phyloP scores from a whole-genome alignment of 106 monocot genomes.

The Allium cepa region DNA sequence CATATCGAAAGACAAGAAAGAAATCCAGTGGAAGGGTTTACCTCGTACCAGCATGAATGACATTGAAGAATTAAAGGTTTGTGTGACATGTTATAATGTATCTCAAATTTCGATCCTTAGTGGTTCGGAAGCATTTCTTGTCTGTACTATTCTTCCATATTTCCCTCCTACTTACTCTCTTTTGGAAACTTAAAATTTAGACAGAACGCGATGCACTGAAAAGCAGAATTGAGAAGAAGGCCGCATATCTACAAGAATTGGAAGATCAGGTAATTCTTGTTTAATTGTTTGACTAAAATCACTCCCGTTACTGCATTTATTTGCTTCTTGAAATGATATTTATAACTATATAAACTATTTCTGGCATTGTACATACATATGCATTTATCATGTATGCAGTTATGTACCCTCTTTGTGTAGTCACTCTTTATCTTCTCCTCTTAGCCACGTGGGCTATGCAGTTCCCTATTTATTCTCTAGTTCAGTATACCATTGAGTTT shows the following conservation, averaged over 20 bases:
- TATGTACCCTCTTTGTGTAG: no score
- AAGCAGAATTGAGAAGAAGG: conserved; percentile 66
- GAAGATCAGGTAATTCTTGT: conserved; percentile 67
- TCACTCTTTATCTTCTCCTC: no score
- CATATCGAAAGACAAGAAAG: conserved; percentile 92
- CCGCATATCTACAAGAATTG: conserved; percentile 71
- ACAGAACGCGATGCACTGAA: conserved; percentile 52
- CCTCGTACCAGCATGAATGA: conserved; percentile 81
- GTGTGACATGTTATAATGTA: not conserved
- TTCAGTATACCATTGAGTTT: no score
- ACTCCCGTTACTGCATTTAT: no score
- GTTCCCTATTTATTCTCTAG: no score
- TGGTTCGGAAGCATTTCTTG: no score
- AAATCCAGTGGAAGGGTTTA: conserved; percentile 97
- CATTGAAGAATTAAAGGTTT: conserved; percentile 86
- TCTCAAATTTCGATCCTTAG: no score
- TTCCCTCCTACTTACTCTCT: not conserved
- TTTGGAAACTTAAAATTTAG: conserved; percentile 11
- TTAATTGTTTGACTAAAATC: not conserved
- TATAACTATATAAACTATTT: no score
- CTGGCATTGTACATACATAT: no score
- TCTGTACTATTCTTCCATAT: not conserved
- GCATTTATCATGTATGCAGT: no score
- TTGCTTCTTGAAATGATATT: no score
- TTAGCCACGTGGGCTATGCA: no score